phyloP scores from a whole-genome alignment of 441 rosid species.

The Metrosideros polymorpha region DNA sequence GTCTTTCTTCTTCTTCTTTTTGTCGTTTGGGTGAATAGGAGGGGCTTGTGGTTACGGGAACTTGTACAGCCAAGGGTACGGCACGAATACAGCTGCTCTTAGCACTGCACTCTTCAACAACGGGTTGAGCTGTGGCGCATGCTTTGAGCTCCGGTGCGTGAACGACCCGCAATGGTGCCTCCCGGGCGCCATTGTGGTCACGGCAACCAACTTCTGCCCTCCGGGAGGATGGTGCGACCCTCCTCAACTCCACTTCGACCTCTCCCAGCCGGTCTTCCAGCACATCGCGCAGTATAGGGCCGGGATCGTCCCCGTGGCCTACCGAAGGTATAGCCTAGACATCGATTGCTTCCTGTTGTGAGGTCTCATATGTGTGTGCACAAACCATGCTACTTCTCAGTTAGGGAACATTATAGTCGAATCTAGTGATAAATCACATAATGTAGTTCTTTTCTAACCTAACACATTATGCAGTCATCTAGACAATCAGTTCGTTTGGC shows the following conservation, averaged over 20 bases:
- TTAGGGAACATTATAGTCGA: not conserved
- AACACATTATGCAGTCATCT: not conserved
- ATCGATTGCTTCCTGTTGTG: not conserved
- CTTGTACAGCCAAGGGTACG: conserved; percentile 11
- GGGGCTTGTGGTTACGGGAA: conserved; percentile 16
- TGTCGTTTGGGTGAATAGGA: not conserved
- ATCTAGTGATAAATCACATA: not conserved
- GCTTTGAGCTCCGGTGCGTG: conserved; percentile 5
- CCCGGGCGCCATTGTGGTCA: conserved; percentile 4
- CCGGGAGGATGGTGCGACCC: conserved; percentile 15
- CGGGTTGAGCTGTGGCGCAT: conserved; percentile 5
- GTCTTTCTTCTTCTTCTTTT: no score
- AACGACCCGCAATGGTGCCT: conserved; percentile 15
- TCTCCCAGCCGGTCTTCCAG: conserved; percentile 12
- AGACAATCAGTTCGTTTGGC: not conserved
- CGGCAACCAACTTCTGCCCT: conserved; percentile 11
- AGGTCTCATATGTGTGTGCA: not conserved
- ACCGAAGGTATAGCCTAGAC: not conserved
- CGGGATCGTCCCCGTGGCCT: conserved; percentile 6
- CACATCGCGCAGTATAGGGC: conserved; percentile 13
- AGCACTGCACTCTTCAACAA: conserved; percentile 8
- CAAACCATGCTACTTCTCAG: not conserved
- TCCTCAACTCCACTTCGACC: conserved; percentile 3
- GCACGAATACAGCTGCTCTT: conserved; percentile 12
- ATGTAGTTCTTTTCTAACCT: not conserved